Conservation (phyloP, 2,329 filamentous ascomycete genomes). For the Ceratocystis cacaofunesta region DNA sequence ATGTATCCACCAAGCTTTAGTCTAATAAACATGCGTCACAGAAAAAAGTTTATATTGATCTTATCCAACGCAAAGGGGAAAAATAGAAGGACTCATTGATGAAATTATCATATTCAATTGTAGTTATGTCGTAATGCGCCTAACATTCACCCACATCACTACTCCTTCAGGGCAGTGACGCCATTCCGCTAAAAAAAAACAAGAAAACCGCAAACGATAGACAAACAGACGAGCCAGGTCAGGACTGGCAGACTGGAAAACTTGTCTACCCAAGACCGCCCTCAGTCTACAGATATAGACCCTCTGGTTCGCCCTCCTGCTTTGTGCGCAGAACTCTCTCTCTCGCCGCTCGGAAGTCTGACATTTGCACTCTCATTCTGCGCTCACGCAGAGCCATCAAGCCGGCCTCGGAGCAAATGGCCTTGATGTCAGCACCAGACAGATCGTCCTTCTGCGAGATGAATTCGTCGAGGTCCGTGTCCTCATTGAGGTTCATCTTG, state of each 20-base stretch:
- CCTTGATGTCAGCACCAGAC: slow-evolving; percentile 94
- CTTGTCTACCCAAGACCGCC: background rate
- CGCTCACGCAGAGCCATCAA: slow-evolving; percentile 86
- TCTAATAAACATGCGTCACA: background rate
- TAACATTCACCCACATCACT: background rate
- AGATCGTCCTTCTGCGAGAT: slow-evolving; percentile 97
- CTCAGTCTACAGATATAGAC: slow-evolving; percentile 73
- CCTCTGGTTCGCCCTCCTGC: slow-evolving; percentile 95
- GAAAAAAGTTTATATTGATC: background rate
- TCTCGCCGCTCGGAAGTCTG: slow-evolving; percentile 82
- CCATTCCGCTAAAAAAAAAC: slow-evolving; percentile 6
- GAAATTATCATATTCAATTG: slow-evolving; percentile 2
- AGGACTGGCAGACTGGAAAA: background rate
- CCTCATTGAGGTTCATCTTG: slow-evolving; percentile 93
- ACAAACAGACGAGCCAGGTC: background rate
- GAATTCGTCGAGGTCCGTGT: slow-evolving; percentile 97
- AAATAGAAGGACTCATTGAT: background rate
- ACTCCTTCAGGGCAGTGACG: background rate
- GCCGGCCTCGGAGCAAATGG: slow-evolving; percentile 94
- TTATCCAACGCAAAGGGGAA: background rate
- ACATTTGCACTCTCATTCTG: slow-evolving; percentile 97
- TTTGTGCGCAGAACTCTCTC: slow-evolving; percentile 96
- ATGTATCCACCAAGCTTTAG: background rate
- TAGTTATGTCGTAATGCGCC: slow-evolving; percentile 1
- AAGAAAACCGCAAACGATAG: too few relatives aligned